Conservation (phyloP, 2,329 filamentous ascomycete species). For the Fusarium abutilonis region DNA sequence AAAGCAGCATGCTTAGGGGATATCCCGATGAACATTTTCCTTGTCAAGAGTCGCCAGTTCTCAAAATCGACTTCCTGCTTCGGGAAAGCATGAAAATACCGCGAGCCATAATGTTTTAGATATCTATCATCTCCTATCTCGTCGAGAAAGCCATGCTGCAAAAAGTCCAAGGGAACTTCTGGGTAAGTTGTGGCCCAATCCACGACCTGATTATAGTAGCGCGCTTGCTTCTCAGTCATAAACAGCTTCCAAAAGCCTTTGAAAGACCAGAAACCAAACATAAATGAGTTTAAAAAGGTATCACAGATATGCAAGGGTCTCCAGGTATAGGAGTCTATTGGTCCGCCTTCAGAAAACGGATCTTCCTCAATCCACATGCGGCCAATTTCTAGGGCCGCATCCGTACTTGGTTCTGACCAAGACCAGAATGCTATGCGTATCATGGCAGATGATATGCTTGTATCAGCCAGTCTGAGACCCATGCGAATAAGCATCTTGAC, state of each 20-base stretch:
- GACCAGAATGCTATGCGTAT: not conserved
- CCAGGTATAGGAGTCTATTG: too few relatives aligned
- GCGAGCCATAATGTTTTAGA: not conserved
- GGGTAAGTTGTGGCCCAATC: not conserved
- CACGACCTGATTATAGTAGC: not conserved
- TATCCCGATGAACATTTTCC: not conserved
- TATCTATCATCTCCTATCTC: not conserved
- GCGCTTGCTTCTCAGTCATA: not conserved
- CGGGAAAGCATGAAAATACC: not conserved
- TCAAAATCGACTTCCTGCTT: not conserved
- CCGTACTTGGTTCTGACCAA: not conserved
- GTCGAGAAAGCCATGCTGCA: not conserved
- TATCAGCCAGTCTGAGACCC: not conserved
- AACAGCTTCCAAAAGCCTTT: not conserved
- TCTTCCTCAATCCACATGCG: too few relatives aligned
- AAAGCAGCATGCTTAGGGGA: fast-evolving
- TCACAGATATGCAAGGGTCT: too few relatives aligned
- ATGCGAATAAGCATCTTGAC: not conserved
- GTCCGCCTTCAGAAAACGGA: too few relatives aligned
- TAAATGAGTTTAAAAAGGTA: too few relatives aligned
- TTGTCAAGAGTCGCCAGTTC: not conserved
- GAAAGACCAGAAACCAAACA: too few relatives aligned
- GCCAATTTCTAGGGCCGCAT: too few relatives aligned
- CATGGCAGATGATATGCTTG: not conserved
- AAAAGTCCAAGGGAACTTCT: not conserved